Conservation (phyloP, 495 filamentous ascomycete species). For the Clohesyomyces aquaticus region DNA sequence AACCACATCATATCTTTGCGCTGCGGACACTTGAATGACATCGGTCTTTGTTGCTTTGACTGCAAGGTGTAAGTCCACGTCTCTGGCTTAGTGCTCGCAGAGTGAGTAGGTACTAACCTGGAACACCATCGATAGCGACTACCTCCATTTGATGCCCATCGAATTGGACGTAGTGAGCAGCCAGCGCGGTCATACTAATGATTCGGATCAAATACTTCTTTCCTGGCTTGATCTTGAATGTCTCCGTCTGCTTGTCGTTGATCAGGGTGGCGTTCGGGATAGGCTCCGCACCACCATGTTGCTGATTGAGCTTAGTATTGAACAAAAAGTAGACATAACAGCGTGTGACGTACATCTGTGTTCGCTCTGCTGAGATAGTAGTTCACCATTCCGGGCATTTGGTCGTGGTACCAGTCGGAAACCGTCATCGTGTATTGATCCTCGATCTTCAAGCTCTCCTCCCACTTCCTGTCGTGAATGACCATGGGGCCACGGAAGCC, state of each 20-base stretch:
- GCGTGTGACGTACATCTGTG: background rate
- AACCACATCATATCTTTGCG: slow-evolving; percentile 36
- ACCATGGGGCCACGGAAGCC: slow-evolving; percentile 31
- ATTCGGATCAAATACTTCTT: slow-evolving; percentile 30
- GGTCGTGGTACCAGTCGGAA: slow-evolving; percentile 32
- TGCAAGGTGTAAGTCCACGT: background rate
- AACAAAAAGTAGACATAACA: background rate
- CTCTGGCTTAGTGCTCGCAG: too few relatives aligned
- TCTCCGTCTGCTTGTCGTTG: slow-evolving; percentile 22
- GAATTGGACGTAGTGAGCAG: slow-evolving; percentile 18
- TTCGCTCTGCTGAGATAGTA: slow-evolving; percentile 20
- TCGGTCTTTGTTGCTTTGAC: slow-evolving; percentile 17
- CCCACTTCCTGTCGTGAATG: slow-evolving; percentile 20
- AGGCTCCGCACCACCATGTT: slow-evolving; percentile 11
- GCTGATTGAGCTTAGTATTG: background rate
- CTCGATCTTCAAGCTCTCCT: slow-evolving; percentile 14
- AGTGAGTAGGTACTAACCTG: background rate
- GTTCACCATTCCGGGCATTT: slow-evolving; percentile 12
- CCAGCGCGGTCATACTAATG: slow-evolving; percentile 27
- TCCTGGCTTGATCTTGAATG: slow-evolving; percentile 14
- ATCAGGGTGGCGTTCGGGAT: slow-evolving; percentile 20
- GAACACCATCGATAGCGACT: slow-evolving; percentile 32
- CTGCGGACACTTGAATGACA: slow-evolving; percentile 23
- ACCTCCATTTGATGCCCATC: slow-evolving; percentile 31
- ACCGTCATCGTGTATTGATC: slow-evolving; percentile 22